Conservation (phyloP, 305 asterid genomes). For the Solanum hybrid region DNA sequence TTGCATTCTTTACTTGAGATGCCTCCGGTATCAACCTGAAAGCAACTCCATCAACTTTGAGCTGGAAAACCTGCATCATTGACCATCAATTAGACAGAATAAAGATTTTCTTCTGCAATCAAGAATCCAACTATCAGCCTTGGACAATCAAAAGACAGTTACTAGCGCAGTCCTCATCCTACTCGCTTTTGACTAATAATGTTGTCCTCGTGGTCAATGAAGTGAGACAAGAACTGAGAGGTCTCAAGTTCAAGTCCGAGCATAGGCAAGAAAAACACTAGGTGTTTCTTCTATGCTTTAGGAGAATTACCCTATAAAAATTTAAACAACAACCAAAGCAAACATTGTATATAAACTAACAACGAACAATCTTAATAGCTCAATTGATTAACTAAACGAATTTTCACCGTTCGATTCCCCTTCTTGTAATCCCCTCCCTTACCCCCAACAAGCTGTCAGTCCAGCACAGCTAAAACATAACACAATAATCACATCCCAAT, state of each 20-base stretch:
- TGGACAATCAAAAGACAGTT: background rate
- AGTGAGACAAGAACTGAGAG: background rate
- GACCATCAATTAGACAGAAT: background rate
- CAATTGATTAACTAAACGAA: background rate
- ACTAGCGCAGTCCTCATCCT: background rate
- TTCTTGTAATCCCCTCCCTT: background rate
- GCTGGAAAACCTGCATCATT: slow-evolving; percentile 66
- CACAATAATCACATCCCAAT: background rate
- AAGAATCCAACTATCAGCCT: background rate
- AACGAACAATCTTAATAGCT: background rate
- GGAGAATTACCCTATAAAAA: background rate
- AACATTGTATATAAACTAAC: background rate
- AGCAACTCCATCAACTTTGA: slow-evolving; percentile 82
- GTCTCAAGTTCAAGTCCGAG: background rate
- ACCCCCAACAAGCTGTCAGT: background rate
- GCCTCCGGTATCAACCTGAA: slow-evolving; percentile 87
- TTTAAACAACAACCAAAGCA: background rate
- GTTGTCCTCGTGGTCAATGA: background rate
- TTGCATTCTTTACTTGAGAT: slow-evolving; percentile 73
- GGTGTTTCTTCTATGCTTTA: background rate
- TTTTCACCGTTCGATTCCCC: background rate
- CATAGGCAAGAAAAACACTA: background rate
- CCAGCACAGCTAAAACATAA: background rate
- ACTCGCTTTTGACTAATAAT: background rate
- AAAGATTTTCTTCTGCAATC: background rate